Evolutionary conservation across 768 basidiomycete genomes (phyloP).

Genomic region (Agrocybe chaxingu): DNA sequence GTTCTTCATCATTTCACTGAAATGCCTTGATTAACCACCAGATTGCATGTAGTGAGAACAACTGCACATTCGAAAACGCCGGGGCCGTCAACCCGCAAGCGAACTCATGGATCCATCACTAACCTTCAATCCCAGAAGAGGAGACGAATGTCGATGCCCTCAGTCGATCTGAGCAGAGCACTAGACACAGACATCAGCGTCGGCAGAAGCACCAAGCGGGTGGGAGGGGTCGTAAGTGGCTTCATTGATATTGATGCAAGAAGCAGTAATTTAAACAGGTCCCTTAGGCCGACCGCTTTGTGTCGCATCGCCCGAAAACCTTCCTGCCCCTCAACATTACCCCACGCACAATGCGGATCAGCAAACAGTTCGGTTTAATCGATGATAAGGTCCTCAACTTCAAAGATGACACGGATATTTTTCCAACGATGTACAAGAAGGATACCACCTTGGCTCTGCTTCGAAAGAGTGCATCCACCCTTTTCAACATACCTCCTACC

Average conservation of each 20-base stretch:
- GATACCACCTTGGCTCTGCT: conserved; percentile 44
- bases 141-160: conserved; percentile 16
- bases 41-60: conserved; percentile 1
- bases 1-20: not conserved
- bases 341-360: conserved; percentile 66
- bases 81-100: conserved; percentile 5
- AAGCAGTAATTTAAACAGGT: not conserved
- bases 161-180: conserved; percentile 12
- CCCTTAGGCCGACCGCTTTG: conserved; percentile 57
- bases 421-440: conserved; percentile 23
- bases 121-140: conserved; percentile 23
- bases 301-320: conserved; percentile 48
- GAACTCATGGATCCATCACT: conserved; percentile 19
- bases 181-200: conserved; percentile 6
- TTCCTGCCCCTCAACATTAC: conserved; percentile 57
- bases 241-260: not conserved
- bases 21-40: not conserved
- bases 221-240: conserved; percentile 8
- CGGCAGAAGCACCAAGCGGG: conserved; percentile 3
- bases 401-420: conserved; percentile 30
- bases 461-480: conserved; percentile 48
- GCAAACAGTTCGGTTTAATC: conserved; percentile 56
- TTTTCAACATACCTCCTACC: conserved; percentile 34
- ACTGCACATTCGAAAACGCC: conserved; percentile 19
- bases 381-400: conserved; percentile 56